phyloP scores from a whole-genome alignment of 164 flowering plant species.

The Tinospora cordifolia region DNA sequence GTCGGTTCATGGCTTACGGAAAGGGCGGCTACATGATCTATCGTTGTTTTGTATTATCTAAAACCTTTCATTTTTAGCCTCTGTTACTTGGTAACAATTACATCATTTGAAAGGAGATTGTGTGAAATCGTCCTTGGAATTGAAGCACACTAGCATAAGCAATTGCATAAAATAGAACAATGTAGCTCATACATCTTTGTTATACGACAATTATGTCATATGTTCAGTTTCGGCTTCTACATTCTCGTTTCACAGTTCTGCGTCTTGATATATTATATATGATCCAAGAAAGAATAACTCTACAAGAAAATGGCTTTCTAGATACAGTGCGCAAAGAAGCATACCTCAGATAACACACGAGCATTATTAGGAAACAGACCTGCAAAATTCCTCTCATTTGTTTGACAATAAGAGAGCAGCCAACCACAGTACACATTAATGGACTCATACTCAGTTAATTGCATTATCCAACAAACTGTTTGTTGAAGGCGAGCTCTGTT shows the following conservation, averaged over 20 bases:
- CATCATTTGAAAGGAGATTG: too few species aligned
- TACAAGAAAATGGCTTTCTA: neutral
- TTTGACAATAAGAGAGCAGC: conserved; percentile 11
- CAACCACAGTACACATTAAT: neutral
- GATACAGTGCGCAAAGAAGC: neutral
- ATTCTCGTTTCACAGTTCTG: neutral
- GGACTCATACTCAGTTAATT: conserved; percentile 17
- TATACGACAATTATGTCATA: neutral
- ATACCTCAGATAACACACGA: neutral
- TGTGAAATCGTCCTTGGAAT: too few species aligned
- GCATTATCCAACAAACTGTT: conserved; percentile 40
- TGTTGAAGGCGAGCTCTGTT: conserved; percentile 57
- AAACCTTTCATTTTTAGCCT: too few species aligned
- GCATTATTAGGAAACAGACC: neutral
- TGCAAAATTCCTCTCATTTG: neutral
- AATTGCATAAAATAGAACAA: neutral
- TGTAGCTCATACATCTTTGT: neutral
- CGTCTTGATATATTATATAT: neutral
- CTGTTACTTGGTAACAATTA: too few species aligned
- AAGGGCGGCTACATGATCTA: too few species aligned
- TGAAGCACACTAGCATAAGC: neutral
- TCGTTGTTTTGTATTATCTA: too few species aligned
- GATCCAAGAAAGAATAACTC: neutral
- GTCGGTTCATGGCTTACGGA: too few species aligned
- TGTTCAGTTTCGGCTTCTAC: neutral